Evolutionary conservation across 2,329 filamentous ascomycete species (phyloP), one percentile per base, ranked within the genome.

Genomic region (Alternaria tenuissima): DNA sequence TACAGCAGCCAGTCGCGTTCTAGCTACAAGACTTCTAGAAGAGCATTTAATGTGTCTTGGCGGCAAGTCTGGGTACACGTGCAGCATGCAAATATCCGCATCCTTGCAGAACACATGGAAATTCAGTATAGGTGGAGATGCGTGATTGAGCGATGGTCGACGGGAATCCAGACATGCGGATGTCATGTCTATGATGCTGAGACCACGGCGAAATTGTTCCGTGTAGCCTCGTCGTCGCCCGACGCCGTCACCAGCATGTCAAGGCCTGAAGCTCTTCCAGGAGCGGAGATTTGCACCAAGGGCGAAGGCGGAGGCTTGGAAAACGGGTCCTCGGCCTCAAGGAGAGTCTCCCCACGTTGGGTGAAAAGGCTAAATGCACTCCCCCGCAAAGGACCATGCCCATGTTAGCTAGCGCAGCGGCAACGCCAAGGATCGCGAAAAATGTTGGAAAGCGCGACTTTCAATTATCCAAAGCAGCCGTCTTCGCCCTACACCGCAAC

Each of bases 271-370:
- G 12, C 9, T 36, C 41, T 24, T 43, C 34, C 26, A 18, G 14
- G 22, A 22, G 32, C 52, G 52, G 44, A 34, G 38, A 44, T 55
- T 43, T 48, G n/a, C 26, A 43, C 4, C 18, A 12, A 49, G 46
- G 20, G 30, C 46, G 46, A 38, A 49, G 20, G 20, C 39, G 20
- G 48, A 58, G 62, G 58, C 62, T 70, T 71, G 67, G 65, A 65
- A 70, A 57, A 68, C 64, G 70, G 72, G 68, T 69, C 61, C 52
- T 69, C 69, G 72, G 75, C 51, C 66, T 63, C 68, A 69, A 54
- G 69, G 68, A 69, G 61, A 42, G 22, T 43, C 32, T 55, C 54
- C 57, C 57, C 59, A 48, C 30, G 39, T 36, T 59, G 52, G 59
- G 53, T 62, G 59, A 67, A 70, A 72, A 67, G 72, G 72, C 67